Evolutionary conservation across 2,329 filamentous ascomycete genomes (phyloP).

Genomic region (Ramularia endophylla): DNA sequence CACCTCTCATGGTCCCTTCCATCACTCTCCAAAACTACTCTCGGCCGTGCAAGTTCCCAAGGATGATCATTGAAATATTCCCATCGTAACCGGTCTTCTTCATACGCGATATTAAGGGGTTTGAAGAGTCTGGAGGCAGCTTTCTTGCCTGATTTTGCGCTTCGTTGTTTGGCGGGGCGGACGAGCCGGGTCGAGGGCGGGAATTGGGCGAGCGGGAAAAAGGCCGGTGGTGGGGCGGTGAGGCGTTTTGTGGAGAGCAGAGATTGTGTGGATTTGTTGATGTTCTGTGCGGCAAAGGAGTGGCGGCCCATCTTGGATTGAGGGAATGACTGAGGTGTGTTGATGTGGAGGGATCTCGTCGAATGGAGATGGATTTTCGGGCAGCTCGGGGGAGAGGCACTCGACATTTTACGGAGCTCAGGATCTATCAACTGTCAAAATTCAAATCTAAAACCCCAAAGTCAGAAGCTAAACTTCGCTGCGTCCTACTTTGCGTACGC

Average conservation of each 20-base stretch:
- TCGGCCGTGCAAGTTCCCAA: slow-evolving; percentile 89
- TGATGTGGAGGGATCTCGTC: too few relatives aligned
- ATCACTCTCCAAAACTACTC: slow-evolving; percentile 76
- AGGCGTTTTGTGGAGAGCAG: slow-evolving; percentile 42
- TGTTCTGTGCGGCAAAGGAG: slow-evolving; percentile 46
- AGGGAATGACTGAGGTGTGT: slow-evolving; percentile 1
- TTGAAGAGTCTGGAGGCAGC: slow-evolving; percentile 73
- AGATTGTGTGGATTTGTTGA: slow-evolving; percentile 47
- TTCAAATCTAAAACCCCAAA: too few relatives aligned
- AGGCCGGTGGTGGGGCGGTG: slow-evolving; percentile 48
- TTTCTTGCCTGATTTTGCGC: slow-evolving; percentile 42
- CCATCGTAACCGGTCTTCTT: slow-evolving; percentile 73
- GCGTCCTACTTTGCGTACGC: too few relatives aligned
- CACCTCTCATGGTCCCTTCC: slow-evolving; percentile 71
- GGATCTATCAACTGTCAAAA: too few relatives aligned
- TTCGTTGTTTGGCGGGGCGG: slow-evolving; percentile 47
- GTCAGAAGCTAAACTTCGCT: too few relatives aligned
- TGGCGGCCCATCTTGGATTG: slow-evolving; percentile 44
- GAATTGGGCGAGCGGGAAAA: slow-evolving; percentile 49
- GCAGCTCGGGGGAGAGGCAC: too few relatives aligned
- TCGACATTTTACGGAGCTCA: too few relatives aligned
- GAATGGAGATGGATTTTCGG: too few relatives aligned
- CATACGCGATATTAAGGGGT: slow-evolving; percentile 70
- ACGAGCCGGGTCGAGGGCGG: slow-evolving; percentile 57
- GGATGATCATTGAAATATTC: slow-evolving; percentile 92